These are phyloP conservation scores for Hysterangium stoloniferum DNA, from an alignment of 768 basidiomycete genomes.

Conservation along the genomic window DNA sequence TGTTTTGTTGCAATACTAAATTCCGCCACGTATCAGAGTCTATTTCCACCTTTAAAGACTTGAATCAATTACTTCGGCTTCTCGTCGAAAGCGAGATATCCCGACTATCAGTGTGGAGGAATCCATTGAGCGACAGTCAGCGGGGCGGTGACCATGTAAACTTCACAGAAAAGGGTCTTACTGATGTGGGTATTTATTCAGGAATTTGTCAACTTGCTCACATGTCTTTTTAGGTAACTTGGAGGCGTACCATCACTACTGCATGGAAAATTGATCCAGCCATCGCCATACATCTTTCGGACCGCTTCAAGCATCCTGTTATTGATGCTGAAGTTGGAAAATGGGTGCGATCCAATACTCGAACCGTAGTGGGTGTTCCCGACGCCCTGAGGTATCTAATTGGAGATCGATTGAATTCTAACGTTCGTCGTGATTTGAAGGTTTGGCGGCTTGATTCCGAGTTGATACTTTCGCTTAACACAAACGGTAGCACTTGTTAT, in stretches of 20 bases:
- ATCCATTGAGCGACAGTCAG: slow-evolving; percentile 70
- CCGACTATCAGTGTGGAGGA: slow-evolving; percentile 82
- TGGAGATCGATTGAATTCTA: slow-evolving; percentile 57
- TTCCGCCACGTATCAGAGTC: slow-evolving; percentile 38
- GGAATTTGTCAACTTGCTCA: slow-evolving; percentile 1
- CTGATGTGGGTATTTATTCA: slow-evolving; percentile 42
- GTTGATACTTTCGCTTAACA: slow-evolving; percentile 7
- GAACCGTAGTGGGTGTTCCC: slow-evolving; percentile 61
- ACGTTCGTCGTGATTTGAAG: slow-evolving; percentile 62
- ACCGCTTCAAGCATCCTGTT: slow-evolving; percentile 69
- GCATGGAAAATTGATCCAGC: slow-evolving; percentile 81
- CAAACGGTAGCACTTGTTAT: slow-evolving; percentile 61
- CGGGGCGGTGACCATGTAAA: slow-evolving; percentile 56
- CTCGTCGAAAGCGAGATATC: slow-evolving; percentile 88
- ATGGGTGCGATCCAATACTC: slow-evolving; percentile 65
- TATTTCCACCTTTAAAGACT: slow-evolving; percentile 48
- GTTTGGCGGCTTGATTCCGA: slow-evolving; percentile 31
- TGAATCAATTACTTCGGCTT: slow-evolving; percentile 70
- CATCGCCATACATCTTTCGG: slow-evolving; percentile 74
- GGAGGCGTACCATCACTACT: slow-evolving; percentile 60
- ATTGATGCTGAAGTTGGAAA: slow-evolving; percentile 68
- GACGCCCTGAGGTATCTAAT: slow-evolving; percentile 79
- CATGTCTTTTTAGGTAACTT: slow-evolving; percentile 28
- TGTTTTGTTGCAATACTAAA: slow-evolving; percentile 12
- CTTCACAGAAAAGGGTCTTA: slow-evolving; percentile 47